Evolutionary conservation across 2,329 filamentous ascomycete genomes (phyloP).

Genomic region (Daldinia eschscholtzii): DNA sequence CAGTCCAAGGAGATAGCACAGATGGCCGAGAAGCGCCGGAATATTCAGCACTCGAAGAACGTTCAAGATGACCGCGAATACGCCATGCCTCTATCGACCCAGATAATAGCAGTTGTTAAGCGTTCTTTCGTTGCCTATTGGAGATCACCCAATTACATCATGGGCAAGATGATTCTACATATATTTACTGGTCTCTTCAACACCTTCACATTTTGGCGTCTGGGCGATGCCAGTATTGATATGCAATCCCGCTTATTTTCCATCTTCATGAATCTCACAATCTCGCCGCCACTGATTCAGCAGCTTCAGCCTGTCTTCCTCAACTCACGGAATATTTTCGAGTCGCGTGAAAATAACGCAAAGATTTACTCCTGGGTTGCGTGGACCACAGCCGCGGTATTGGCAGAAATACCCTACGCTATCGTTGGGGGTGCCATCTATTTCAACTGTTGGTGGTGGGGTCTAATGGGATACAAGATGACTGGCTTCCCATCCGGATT

Average conservation of each 20-base stretch:
- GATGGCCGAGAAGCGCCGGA: conserved; percentile 62
- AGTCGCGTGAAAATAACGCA: conserved; percentile 78
- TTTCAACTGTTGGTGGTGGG: conserved; percentile 73
- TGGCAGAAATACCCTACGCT: conserved; percentile 78
- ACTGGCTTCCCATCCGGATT: conserved; percentile 70
- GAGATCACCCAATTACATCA: conserved; percentile 72
- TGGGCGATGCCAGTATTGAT: conserved; percentile 69
- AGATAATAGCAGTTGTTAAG: conserved; percentile 66
- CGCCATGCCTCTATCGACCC: conserved; percentile 69
- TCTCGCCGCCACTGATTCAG: conserved; percentile 80
- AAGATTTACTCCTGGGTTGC: conserved; percentile 85
- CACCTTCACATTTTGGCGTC: conserved; percentile 76
- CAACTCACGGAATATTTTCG: conserved; percentile 74
- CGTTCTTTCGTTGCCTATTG: conserved; percentile 74
- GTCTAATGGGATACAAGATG: conserved; percentile 62
- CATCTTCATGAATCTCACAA: conserved; percentile 81
- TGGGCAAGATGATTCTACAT: conserved; percentile 73
- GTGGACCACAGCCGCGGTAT: conserved; percentile 73
- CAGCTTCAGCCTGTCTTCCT: conserved; percentile 82
- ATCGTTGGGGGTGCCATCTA: conserved; percentile 75
- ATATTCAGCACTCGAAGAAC: conserved; percentile 54
- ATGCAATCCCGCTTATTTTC: conserved; percentile 80
- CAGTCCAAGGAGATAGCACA: conserved; percentile 65
- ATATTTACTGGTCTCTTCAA: conserved; percentile 76
- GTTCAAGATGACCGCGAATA: conserved; percentile 70